Conservation (phyloP, 2,329 filamentous ascomycete species). For the Epicoccum sorghinum region DNA sequence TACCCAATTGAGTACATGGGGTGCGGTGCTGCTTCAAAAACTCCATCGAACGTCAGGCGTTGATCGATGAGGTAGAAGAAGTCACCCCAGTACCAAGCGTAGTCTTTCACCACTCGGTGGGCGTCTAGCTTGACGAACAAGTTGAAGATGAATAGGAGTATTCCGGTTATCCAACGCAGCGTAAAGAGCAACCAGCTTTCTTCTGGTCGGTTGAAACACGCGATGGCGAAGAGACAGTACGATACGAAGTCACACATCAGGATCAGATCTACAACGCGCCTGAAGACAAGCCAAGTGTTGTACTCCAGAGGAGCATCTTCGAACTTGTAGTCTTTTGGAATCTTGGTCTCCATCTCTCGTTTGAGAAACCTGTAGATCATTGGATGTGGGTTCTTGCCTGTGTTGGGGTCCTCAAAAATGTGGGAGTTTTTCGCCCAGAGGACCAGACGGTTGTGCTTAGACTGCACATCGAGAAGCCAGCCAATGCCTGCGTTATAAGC, state of each 20-base stretch:
- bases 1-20: slow-evolving; percentile 21
- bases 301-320: slow-evolving; percentile 94
- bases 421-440: slow-evolving; percentile 85
- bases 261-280: slow-evolving; percentile 93
- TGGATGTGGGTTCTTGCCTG: slow-evolving; percentile 82
- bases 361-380: slow-evolving; percentile 84
- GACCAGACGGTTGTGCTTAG: slow-evolving; percentile 83
- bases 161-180: slow-evolving; percentile 78
- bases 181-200: slow-evolving; percentile 73
- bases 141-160: slow-evolving; percentile 87
- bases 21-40: slow-evolving; percentile 96
- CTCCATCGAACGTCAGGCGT: slow-evolving; percentile 95
- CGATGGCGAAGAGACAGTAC: slow-evolving; percentile 93
- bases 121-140: slow-evolving; percentile 98
- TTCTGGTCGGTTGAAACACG: slow-evolving; percentile 78
- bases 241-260: slow-evolving; percentile 98
- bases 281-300: slow-evolving; percentile 98
- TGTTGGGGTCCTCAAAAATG: slow-evolving; percentile 82
- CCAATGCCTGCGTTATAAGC: slow-evolving; percentile 96
- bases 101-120: slow-evolving; percentile 97
- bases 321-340: slow-evolving; percentile 90
- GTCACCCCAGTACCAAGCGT: slow-evolving; percentile 99
- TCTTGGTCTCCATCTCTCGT: slow-evolving; percentile 90
- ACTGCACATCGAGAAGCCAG: slow-evolving; percentile 85
- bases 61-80: slow-evolving; percentile 99